Evolutionary conservation across 306 rosid genomes (phyloP).

Genomic region (Glycine tomentella): DNA sequence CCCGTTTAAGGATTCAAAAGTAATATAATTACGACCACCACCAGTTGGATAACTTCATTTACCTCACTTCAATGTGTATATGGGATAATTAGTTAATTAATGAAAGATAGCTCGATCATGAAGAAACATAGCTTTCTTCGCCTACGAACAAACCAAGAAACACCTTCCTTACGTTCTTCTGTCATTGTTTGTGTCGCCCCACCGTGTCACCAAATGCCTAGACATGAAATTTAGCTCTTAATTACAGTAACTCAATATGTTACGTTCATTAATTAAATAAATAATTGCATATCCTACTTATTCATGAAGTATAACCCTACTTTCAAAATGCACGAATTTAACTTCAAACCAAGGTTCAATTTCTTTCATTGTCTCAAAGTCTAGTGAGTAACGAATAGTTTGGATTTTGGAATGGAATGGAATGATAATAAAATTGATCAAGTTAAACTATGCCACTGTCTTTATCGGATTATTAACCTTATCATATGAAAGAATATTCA

Average conservation of each 20-base stretch:
- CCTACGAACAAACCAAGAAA: conserved; percentile 62
- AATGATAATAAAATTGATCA: conserved; percentile 5
- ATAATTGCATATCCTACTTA: conserved; percentile 40
- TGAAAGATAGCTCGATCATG: conserved; percentile 3
- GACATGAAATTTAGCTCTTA: conserved; percentile 36
- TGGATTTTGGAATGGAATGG: conserved; percentile 23
- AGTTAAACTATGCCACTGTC: conserved; percentile 37
- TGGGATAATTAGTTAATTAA: no score
- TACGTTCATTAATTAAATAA: background rate
- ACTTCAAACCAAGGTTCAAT: background rate
- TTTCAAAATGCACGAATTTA: conserved; percentile 25
- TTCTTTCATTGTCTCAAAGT: conserved; percentile 34
- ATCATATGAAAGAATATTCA: conserved; percentile 45
- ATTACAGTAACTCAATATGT: background rate
- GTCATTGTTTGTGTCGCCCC: conserved; percentile 64
- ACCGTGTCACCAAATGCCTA: conserved; percentile 49
- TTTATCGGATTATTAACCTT: conserved; percentile 35
- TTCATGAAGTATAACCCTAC: conserved; percentile 20
- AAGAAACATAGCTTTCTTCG: conserved; percentile 57
- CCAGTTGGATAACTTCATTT: background rate
- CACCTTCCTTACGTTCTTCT: conserved; percentile 8
- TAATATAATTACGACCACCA: background rate
- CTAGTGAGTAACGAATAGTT: conserved; percentile 53
- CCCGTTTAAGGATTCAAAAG: conserved; percentile 29
- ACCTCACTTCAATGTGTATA: no score